Evolutionary conservation across 2,329 filamentous ascomycete species (phyloP), one percentile per base, ranked within the genome.

Genomic region (Colletotrichum spaethianum): DNA sequence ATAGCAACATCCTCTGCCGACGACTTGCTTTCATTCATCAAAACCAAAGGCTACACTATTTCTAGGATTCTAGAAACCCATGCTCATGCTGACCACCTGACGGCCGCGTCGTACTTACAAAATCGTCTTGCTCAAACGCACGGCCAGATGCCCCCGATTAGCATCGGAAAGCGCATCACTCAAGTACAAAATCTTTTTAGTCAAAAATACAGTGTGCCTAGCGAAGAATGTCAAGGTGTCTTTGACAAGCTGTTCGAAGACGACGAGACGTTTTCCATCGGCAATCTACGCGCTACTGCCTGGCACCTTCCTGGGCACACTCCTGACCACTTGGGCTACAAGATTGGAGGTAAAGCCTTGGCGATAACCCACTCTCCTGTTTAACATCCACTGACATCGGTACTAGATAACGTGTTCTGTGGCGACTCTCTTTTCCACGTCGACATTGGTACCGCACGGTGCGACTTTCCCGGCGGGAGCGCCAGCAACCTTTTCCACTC

Each of bases 241-340:
- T 91, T 92, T 75, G 88, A 90, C 57, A 79, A 82, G 7, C 79
- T 89, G 1, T 88, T 88, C 48, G 79, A 86, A 0, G 88, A 91
- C 52, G 83, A 89, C 42, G 88, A 91, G 71, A 70, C 70, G 0
- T 90, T 92, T 73, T 23, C 74, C 0, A 82, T 92, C 46, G 89
- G 90, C 0, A 65, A 77, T 0, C 40, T 91, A 18, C 76, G 74
- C 1, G 86, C 80, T 0, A 80, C 77, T 2, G 88, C 84, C 0
- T 76, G 91, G 0, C 86, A 91, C 74, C 84, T 92, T 0, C 89
- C 89, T 0, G 90, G 89, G 0, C 89, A 92, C 74, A 91, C 89
- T 0, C 88, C 89, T 0, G 90, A 92, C 73, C 89, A 91, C 66
- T 75, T 90, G 18, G 90, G 89, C 0, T 92, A 92, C 72, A 78